A percentile compares a stretch with the other conserved stretches of the same genome.
Evolutionary conservation across 2,329 filamentous ascomycete genomes (phyloP).

Genomic region (Aschersonia sp.): DNA sequence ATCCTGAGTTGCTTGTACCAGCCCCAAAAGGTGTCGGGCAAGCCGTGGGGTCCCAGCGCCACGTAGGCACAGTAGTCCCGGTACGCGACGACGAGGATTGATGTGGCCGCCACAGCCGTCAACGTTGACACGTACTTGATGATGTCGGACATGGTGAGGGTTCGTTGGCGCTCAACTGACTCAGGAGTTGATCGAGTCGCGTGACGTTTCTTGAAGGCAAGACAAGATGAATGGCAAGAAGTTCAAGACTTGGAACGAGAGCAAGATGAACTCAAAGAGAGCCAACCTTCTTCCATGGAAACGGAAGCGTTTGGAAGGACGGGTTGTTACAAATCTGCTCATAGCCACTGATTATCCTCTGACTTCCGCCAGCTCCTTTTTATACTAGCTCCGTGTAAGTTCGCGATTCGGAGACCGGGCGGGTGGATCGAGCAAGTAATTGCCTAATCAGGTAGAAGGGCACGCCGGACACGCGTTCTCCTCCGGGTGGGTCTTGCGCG

Average conservation of each 20-base stretch:
- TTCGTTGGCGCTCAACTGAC: no score
- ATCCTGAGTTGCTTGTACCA: slow-evolving; percentile 16
- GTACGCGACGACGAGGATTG: slow-evolving; percentile 3
- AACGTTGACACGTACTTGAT: neutral
- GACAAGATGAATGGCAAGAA: no score
- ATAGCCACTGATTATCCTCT: no score
- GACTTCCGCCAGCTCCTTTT: neutral
- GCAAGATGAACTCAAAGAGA: no score
- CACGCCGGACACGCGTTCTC: neutral
- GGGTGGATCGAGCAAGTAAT: neutral
- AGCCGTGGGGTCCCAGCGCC: slow-evolving; percentile 25
- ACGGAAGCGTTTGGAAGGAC: no score
- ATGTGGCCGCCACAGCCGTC: neutral
- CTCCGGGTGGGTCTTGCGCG: neutral
- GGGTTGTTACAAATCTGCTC: no score
- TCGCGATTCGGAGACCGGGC: neutral
- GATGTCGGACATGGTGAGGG: neutral
- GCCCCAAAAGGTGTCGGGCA: slow-evolving; percentile 24
- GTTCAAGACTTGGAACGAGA: no score
- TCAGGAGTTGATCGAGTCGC: no score
- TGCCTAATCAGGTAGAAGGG: neutral
- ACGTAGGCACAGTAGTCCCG: slow-evolving; percentile 22
- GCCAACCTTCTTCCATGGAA: no score
- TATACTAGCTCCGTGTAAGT: neutral
- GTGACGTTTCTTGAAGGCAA: no score